Percentiles rank a stretch among this genome's conserved stretches.
phyloP scores from a whole-genome alignment of 2,329 filamentous ascomycete species.

The Aulographum hederae region DNA sequence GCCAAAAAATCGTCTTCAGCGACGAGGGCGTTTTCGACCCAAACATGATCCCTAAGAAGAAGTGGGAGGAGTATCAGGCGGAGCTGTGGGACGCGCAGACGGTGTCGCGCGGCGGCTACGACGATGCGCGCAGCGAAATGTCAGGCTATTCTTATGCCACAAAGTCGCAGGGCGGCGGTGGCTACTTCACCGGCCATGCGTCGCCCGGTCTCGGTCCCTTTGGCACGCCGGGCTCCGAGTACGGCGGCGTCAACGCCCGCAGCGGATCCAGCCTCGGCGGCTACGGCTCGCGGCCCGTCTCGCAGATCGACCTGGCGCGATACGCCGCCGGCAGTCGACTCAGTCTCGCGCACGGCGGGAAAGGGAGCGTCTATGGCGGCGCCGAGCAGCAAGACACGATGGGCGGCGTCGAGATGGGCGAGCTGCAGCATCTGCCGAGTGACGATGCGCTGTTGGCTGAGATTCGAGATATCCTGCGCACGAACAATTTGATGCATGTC shows the following conservation, averaged over 20 bases:
- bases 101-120: too few species aligned
- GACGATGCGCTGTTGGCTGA: constrained; percentile 85
- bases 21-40: constrained; percentile 98
- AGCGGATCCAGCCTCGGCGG: constrained; percentile 9
- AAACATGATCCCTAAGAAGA: constrained; percentile 81
- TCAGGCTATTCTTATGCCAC: constrained; percentile 94
- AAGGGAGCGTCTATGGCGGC: constrained; percentile 21
- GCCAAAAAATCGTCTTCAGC: constrained; percentile 78
- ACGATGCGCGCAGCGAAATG: constrained; percentile 57
- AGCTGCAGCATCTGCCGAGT: constrained; percentile 54
- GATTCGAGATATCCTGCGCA: constrained; percentile 83
- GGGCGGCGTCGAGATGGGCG: constrained; percentile 44
- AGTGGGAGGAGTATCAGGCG: constrained; percentile 97
- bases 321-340: constrained; percentile 23
- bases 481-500: constrained; percentile 88
- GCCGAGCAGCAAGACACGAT: too few species aligned
- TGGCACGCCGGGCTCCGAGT: constrained; percentile 34
- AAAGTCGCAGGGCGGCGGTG: constrained; percentile 40
- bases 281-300: constrained; percentile 34
- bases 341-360: constrained; percentile 34
- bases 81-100: constrained; percentile 95
- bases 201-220: neutral
- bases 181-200: constrained; percentile 22
- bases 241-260: constrained; percentile 40
- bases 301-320: constrained; percentile 37